Percentiles rank a stretch among this genome's conserved stretches.
phyloP scores from a whole-genome alignment of 2,329 filamentous ascomycete genomes.

The Nigrospora osmanthi region DNA sequence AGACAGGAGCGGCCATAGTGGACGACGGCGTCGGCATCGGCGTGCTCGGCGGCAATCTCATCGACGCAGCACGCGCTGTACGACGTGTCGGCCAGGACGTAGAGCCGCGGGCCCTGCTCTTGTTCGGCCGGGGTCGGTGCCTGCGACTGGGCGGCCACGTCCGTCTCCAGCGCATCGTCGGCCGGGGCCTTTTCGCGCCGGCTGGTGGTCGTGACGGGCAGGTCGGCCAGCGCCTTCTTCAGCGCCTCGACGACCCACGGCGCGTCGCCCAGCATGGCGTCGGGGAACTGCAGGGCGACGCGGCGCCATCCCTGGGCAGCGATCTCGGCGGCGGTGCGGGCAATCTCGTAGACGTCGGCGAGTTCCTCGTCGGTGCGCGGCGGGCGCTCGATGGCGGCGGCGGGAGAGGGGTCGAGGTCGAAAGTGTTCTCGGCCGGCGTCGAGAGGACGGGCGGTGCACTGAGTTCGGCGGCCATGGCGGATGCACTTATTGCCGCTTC shows the following conservation, averaged over 20 bases:
- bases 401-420: conserved; percentile 41
- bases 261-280: conserved; percentile 83
- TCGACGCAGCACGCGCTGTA: conserved; percentile 97
- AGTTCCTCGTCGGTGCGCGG: conserved; percentile 58
- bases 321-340: conserved; percentile 71
- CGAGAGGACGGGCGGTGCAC: conserved; percentile 51
- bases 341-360: conserved; percentile 73
- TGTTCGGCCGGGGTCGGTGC: neutral
- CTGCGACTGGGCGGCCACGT: conserved; percentile 2
- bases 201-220: neutral
- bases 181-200: too few species aligned
- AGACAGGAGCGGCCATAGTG: conserved; percentile 92
- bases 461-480: conserved; percentile 38
- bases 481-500: too few species aligned
- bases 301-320: conserved; percentile 61
- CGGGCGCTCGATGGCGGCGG: conserved; percentile 18
- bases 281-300: conserved; percentile 91
- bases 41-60: conserved; percentile 91
- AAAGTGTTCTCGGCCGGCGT: conserved; percentile 51
- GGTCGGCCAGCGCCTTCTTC: conserved; percentile 18
- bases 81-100: conserved; percentile 88
- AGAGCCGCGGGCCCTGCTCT: conserved; percentile 40
- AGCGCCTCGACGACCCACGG: conserved; percentile 69
- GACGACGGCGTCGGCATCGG: conserved; percentile 81
- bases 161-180: neutral